Base-by-base conservation (phyloP, 1,139 yeast species). In the Blastobotrys buckinghamii region DNA sequence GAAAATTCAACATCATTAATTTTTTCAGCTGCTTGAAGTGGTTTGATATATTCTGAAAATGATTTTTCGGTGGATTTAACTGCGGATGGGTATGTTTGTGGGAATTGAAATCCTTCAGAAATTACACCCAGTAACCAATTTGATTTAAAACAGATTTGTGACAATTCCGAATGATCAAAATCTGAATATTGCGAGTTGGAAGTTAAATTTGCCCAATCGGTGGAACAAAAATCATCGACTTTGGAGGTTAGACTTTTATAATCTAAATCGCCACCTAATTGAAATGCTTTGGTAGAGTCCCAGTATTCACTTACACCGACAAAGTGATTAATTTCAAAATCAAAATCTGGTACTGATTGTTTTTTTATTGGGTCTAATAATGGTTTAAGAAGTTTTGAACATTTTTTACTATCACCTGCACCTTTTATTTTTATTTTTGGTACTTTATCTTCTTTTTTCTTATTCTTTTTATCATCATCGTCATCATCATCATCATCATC, bases 301-400 rank as follows among this genome's bases (percentile, higher is more conserved):
- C 89, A 85, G 65, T 84, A 85, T 39, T 89, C 95, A 57, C 89
- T 82, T 2, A 87, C 88, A 0, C 94, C 95, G 29, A 83, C 75
- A 54, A 85, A 85, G 55, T 79, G 82, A 55, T 81, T 79, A 37
- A 79, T 69, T 48, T 76, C 81, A 57, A 84, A 81, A 56, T 82
- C 87, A 65, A 86, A 80, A 1, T 79, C 75, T 0, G 95, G 69
- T 57, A 66, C 58, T n/a, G 66, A 63, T 29, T 62, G 64, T 19
- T 64, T 61, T 15, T 52, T 49, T 32, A 61, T 55, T 12, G 45
- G 52, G 6, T 51, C 45, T 13, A 82, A 66, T 2, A 82, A 71
- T 0, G 82, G 81, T 53, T 78, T 75, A 1, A 82, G 72, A 2
- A 72, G 62, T 2, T 67, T 66, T 49, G 78, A 64, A 61, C 95